Evolutionary conservation across 208 protist genomes (phyloP), one percentile per base, ranked within the genome.

Genomic region (Acanthamoeba healyi): DNA sequence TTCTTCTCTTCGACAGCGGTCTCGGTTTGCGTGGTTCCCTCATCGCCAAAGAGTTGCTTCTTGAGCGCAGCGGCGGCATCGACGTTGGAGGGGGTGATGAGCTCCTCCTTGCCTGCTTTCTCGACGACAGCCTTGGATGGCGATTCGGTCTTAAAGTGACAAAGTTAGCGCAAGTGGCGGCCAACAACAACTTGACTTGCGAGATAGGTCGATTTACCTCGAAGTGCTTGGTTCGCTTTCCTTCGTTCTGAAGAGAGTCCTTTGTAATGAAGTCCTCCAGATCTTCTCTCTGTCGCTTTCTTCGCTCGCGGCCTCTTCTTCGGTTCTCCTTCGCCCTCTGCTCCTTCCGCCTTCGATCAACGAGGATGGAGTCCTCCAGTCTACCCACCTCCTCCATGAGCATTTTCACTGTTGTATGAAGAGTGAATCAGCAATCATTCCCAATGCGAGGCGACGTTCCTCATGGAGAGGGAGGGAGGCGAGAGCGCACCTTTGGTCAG

Each of bases 351-450:
- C 84, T 44, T 24, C 89, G 12, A 36, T 38, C 22, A 9, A 70
- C n/a, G 29, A 98, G 94, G 40, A 98, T 95, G 15, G 94, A 70
- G 3, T 98, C 88, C 56, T 98, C 97, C 26, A 93, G 0, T 2
- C 22, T 3, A 5, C 96, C 93, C 0, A 98, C 17, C 15, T 95
- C 63, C 19, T 22, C 29, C 51, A 87, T 74, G 9, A 94, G 32
- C 70, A 58, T 9, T 40, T 67, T 94, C 46, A 90, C 67, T 46
- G 61, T 26, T 36, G 61, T 7, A 36, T 26, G 19, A 7, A 70
- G n/a, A n/a, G n/a, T n/a, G n/a, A 70, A 26, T 7, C 9, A 26
- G 10, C 14, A 34, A 54, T 54, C 10, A 19, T 15, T 19, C 6
- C 10, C 6, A 19, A 15, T 54, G 49, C 6, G 49, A 54, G 10